Evolutionary conservation across 2,329 filamentous ascomycete species (phyloP).

Genomic region (Aspergillus melleus): DNA sequence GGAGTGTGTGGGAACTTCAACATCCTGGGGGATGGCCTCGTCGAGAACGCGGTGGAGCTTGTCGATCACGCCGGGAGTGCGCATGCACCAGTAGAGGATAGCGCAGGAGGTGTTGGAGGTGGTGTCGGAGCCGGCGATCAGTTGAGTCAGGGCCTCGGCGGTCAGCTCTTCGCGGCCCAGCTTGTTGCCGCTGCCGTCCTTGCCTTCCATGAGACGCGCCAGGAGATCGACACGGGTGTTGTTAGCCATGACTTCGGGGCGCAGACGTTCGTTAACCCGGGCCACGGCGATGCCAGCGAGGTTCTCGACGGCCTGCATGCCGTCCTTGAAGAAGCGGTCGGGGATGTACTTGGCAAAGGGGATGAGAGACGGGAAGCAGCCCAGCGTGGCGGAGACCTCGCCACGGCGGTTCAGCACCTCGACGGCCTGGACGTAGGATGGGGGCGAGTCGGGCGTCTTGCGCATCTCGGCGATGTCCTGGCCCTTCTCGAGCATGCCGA

Average conservation of each 20-base stretch:
- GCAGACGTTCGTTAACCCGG: constrained; percentile 71
- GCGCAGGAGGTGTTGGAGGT: constrained; percentile 78
- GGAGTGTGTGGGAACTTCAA: constrained; percentile 68
- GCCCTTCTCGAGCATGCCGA: constrained; percentile 78
- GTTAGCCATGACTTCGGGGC: constrained; percentile 60
- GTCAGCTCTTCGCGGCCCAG: constrained; percentile 79
- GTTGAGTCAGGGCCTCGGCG: constrained; percentile 83
- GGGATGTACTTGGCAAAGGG: constrained; percentile 79
- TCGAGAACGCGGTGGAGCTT: constrained; percentile 80
- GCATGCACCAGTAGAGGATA: constrained; percentile 72
- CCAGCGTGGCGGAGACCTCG: constrained; percentile 79
- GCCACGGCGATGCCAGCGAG: constrained; percentile 87
- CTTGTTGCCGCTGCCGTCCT: constrained; percentile 74
- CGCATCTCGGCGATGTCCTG: constrained; percentile 75
- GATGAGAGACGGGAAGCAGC: constrained; percentile 71
- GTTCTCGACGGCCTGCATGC: constrained; percentile 72
- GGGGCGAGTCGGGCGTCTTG: constrained; percentile 57
- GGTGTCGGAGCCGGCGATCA: constrained; percentile 70
- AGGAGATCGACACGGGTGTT: constrained; percentile 76
- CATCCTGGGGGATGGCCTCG: constrained; percentile 59
- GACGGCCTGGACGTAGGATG: constrained; percentile 74
- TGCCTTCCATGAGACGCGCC: constrained; percentile 79
- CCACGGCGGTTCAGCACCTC: constrained; percentile 86
- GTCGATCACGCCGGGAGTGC: constrained; percentile 67
- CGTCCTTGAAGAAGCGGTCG: constrained; percentile 77